These are phyloP conservation scores for Sapria himalayana DNA, from an alignment of 345 rosid genomes.

Conservation along the genomic window DNA sequence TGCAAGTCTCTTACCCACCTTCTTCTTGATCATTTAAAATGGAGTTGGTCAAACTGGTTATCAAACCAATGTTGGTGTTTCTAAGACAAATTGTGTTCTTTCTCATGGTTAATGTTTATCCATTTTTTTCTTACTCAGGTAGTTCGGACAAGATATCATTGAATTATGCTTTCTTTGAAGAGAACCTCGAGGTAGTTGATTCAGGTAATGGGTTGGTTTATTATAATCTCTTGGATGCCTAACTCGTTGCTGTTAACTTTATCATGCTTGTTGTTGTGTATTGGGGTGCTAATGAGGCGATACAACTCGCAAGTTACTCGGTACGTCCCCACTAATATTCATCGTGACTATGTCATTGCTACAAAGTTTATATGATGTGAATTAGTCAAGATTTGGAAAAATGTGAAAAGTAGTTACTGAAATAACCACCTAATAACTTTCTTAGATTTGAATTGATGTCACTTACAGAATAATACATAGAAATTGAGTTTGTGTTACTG, in stretches of 20 bases:
- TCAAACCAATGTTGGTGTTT: constrained; percentile 63
- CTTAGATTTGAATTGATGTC: too few species aligned
- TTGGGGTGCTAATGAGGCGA: too few species aligned
- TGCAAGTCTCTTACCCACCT: constrained; percentile 56
- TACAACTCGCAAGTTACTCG: too few species aligned
- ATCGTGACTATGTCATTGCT: too few species aligned
- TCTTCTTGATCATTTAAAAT: constrained; percentile 65
- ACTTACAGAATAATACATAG: too few species aligned
- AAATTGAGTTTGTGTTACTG: too few species aligned
- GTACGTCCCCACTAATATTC: too few species aligned
- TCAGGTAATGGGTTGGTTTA: constrained; percentile 64
- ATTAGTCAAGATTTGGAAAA: too few species aligned
- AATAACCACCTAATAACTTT: too few species aligned
- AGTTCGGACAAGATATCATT: constrained; percentile 44
- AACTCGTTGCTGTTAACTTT: constrained; percentile 80
- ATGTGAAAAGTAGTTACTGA: too few species aligned
- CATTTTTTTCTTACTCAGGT: constrained; percentile 61
- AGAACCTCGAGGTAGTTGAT: constrained; percentile 52
- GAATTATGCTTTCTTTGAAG: constrained; percentile 48
- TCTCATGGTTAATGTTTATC: constrained; percentile 70
- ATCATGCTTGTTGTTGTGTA: too few species aligned
- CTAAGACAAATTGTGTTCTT: constrained; percentile 37
- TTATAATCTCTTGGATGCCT: constrained; percentile 56
- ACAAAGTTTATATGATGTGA: too few species aligned
- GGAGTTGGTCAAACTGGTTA: constrained; percentile 34